Conservation (phyloP, 345 rosid species). For the Turnera subulata region DNA sequence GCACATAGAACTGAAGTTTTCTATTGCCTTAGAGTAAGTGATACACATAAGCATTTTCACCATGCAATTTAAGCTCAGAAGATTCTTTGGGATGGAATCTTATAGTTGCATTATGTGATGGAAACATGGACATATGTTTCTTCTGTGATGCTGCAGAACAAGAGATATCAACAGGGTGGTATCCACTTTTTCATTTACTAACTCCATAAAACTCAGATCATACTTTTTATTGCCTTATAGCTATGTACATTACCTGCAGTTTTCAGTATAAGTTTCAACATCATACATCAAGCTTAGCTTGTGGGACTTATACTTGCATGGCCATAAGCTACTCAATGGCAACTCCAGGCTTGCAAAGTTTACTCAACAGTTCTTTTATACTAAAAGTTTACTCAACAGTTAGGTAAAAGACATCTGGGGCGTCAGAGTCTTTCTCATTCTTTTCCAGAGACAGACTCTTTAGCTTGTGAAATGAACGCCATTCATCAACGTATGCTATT, state of each 20-base stretch:
- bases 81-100: no score
- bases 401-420: not conserved
- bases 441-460: not conserved
- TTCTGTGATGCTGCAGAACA: no score
- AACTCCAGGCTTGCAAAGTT: not conserved
- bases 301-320: not conserved
- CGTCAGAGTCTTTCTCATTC: not conserved
- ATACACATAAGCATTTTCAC: no score
- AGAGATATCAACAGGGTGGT: no score
- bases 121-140: no score
- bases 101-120: no score
- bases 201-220: no score
- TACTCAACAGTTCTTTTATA: not conserved
- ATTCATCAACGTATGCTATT: not conserved
- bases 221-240: no score
- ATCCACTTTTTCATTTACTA: no score
- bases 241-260: not conserved
- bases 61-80: no score
- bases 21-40: no score
- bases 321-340: not conserved
- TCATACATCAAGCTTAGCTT: not conserved
- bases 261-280: not conserved
- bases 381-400: conserved; percentile 1
- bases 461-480: not conserved
- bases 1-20: no score